Evolutionary conservation across 2,329 filamentous ascomycete genomes (phyloP), one percentile per base, ranked within the genome.

Genomic region (Lachnellula hyalina): DNA sequence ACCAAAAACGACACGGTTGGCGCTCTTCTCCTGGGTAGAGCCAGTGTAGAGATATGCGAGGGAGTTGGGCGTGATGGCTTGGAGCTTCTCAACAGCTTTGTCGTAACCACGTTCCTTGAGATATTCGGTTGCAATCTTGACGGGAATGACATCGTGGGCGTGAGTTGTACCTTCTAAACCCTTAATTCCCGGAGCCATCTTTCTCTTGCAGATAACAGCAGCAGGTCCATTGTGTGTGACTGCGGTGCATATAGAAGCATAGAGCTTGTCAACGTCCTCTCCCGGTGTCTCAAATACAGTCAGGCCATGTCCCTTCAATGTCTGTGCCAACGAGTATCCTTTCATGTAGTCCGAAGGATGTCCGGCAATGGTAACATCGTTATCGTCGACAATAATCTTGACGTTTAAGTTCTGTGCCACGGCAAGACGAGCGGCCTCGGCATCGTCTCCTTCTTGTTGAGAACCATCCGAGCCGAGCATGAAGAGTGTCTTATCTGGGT

Each of bases 371-470:
- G 71, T 73, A 28, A 73, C 71, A 57, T 73, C 70, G 56, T 73
- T 73, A 60, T 73, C 71, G 49, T 73, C 71, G 47, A 73, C 59
- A 51, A 73, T 67, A 12, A 73, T 48, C 64, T 73, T 73, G 41
- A 73, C 65, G 14, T 72, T 72, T 32, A 73, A 61, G 36, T 68
- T 64, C 15, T 67, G 62, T 15, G 69, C 70, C 2, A 72, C 71
- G 1, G 71, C 71, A 55, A 73, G 62, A 2, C 71, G 66, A 1
- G 71, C 71, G 8, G 71, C 70, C 55, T 73, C 71, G n/a, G 69
- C 71, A 36, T 73, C 70, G 36, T 73, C 71, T 56, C 71, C 71
- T 64, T 73, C 71, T 54, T 73, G 71, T 55, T 73, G 71, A n/a
- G 70, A 71, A 15, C 71, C 71, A 56, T 73, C 71, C 0, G 71